phyloP scores from a whole-genome alignment of 768 basidiomycete genomes.

The Gymnopilus dilepis region DNA sequence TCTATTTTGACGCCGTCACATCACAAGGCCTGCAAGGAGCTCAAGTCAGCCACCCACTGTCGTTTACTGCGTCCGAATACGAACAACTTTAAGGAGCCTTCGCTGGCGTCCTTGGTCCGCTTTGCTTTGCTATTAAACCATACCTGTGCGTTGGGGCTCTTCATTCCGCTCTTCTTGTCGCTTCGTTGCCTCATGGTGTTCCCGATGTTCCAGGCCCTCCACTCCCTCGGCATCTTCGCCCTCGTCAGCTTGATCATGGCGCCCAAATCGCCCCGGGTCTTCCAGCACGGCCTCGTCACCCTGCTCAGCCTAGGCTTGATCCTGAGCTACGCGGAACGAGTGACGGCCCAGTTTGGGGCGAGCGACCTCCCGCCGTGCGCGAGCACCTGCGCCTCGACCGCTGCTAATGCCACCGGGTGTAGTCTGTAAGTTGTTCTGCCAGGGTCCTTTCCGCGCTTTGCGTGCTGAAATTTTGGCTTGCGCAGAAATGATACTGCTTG shows the following conservation, averaged over 20 bases:
- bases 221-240: not conserved
- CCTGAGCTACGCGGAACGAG: not conserved
- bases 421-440: not conserved
- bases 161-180: not conserved
- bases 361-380: conserved; percentile 8
- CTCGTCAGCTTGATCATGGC: not conserved
- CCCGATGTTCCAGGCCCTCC: not conserved
- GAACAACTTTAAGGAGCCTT: conserved; percentile 9
- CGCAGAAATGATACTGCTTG: conserved; percentile 10
- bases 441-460: not conserved
- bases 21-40: conserved; percentile 1
- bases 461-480: not conserved
- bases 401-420: conserved; percentile 8
- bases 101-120: not conserved
- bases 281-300: not conserved
- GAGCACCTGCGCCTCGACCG: not conserved
- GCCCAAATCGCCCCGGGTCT: not conserved
- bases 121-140: not conserved
- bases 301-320: not conserved
- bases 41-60: conserved; percentile 9
- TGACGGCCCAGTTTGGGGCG: conserved; percentile 1
- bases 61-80: conserved; percentile 5
- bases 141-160: not conserved
- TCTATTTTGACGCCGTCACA: conserved; percentile 2
- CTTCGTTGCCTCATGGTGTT: not conserved